Percentiles rank a stretch among this genome's conserved stretches.
Conservation (phyloP, 2,329 filamentous ascomycete genomes). For the Alternaria gaisen region DNA sequence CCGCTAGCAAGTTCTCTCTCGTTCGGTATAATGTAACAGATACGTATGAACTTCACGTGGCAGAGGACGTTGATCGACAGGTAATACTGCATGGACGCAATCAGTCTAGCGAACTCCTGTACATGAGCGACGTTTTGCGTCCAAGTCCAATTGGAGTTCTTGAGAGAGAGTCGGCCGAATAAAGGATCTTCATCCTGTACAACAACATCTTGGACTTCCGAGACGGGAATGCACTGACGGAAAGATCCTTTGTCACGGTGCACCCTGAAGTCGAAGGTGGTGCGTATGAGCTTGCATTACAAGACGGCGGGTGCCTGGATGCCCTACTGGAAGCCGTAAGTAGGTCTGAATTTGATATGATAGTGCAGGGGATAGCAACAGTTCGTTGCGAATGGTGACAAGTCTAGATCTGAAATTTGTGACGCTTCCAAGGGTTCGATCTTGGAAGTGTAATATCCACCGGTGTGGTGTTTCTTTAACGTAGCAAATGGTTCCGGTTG, state of each 20-base stretch:
- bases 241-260: conserved; percentile 38
- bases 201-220: conserved; percentile 37
- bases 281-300: conserved; percentile 25
- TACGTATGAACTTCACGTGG: conserved; percentile 37
- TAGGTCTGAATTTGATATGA: background rate
- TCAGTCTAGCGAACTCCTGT: conserved; percentile 28
- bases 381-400: too few species aligned
- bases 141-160: conserved; percentile 33
- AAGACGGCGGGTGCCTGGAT: too few species aligned
- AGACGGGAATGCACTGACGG: conserved; percentile 37
- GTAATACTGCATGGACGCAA: conserved; percentile 36
- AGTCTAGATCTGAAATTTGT: too few species aligned
- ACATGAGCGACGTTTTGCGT: conserved; percentile 36
- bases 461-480: background rate
- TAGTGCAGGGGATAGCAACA: too few species aligned
- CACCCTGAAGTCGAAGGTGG: conserved; percentile 14
- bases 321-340: background rate
- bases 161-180: conserved; percentile 38
- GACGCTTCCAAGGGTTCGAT: too few species aligned
- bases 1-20: conserved; percentile 39
- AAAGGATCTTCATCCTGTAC: conserved; percentile 42
- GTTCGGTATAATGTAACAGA: conserved; percentile 33
- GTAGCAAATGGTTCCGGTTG: background rate
- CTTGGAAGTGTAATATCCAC: background rate
- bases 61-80: conserved; percentile 42